phyloP scores from a whole-genome alignment of 148 eudicot genomes.

The Camellia granthamiana region DNA sequence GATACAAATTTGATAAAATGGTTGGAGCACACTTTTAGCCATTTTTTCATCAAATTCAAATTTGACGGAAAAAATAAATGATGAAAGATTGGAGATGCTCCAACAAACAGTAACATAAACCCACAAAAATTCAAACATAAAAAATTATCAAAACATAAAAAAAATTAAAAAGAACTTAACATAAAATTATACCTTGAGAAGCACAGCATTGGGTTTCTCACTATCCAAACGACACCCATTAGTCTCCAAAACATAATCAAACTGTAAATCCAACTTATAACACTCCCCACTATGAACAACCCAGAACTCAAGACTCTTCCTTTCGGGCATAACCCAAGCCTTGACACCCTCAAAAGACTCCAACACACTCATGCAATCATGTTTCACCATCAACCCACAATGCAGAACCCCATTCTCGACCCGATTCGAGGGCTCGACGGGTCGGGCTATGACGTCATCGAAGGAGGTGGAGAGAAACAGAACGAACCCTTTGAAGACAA shows the following conservation, averaged over 20 bases:
- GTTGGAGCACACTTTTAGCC: no score
- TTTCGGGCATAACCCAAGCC: conserved; percentile 73
- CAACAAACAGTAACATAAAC: conserved; percentile 14
- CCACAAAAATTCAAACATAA: background rate
- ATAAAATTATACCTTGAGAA: conserved; percentile 52
- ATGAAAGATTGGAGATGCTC: background rate
- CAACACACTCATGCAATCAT: conserved; percentile 51
- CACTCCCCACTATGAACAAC: conserved; percentile 31
- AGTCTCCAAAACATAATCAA: conserved; percentile 68
- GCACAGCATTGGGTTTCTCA: conserved; percentile 53
- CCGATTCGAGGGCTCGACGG: conserved; percentile 48
- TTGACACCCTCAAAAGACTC: conserved; percentile 59
- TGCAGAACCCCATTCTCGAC: conserved; percentile 44
- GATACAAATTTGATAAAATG: no score
- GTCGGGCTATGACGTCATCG: conserved; percentile 63
- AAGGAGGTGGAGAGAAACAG: conserved; percentile 43
- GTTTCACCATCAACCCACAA: conserved; percentile 53
- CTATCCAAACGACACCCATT: conserved; percentile 45
- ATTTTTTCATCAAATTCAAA: no score
- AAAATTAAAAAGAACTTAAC: background rate
- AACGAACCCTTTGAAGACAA: conserved; percentile 48
- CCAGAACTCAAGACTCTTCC: conserved; percentile 52
- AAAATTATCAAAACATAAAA: background rate
- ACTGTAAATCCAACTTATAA: conserved; percentile 68
- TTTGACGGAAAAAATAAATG: background rate